phyloP scores from a whole-genome alignment of 169 alveolate genomes.

The Plasmodium blacklocki region DNA sequence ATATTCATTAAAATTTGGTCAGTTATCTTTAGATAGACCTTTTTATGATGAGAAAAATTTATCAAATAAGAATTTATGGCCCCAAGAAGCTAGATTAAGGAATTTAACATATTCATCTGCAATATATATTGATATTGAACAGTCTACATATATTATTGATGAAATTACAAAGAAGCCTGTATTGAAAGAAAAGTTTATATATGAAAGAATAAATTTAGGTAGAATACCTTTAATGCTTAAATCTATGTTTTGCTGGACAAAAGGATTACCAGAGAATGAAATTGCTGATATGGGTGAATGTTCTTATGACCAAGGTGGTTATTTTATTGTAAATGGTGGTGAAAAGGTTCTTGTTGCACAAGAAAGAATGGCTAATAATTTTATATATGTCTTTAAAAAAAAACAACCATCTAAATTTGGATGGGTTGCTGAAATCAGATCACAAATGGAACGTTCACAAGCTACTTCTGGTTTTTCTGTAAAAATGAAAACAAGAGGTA shows the following conservation, averaged over 20 bases:
- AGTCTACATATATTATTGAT: slow-evolving; percentile 87
- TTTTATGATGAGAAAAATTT: slow-evolving; percentile 93
- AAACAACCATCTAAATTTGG: slow-evolving; percentile 97
- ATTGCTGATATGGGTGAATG: slow-evolving; percentile 97
- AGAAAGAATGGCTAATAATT: slow-evolving; percentile 99
- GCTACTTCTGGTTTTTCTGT: slow-evolving; percentile 96
- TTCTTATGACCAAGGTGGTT: slow-evolving; percentile 98
- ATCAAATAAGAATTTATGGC: slow-evolving; percentile 93
- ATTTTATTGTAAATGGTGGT: slow-evolving; percentile 98
- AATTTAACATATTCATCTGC: slow-evolving; percentile 93
- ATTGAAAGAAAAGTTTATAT: slow-evolving; percentile 84
- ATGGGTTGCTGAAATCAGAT: slow-evolving; percentile 98
- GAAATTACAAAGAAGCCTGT: slow-evolving; percentile 83
- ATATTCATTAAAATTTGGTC: slow-evolving; percentile 93
- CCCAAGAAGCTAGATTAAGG: slow-evolving; percentile 97
- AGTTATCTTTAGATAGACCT: slow-evolving; percentile 94
- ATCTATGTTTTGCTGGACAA: slow-evolving; percentile 96
- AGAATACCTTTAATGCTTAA: slow-evolving; percentile 98
- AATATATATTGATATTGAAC: slow-evolving; percentile 91
- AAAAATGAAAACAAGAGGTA: slow-evolving; percentile 85
- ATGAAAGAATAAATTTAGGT: slow-evolving; percentile 93
- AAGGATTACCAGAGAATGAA: slow-evolving; percentile 90
- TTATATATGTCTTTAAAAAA: slow-evolving; percentile 97
- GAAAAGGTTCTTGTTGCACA: slow-evolving; percentile 99
- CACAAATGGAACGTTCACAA: slow-evolving; percentile 94